phyloP scores from a whole-genome alignment of 75 land plant species.

The Sequoia sempervirens region DNA sequence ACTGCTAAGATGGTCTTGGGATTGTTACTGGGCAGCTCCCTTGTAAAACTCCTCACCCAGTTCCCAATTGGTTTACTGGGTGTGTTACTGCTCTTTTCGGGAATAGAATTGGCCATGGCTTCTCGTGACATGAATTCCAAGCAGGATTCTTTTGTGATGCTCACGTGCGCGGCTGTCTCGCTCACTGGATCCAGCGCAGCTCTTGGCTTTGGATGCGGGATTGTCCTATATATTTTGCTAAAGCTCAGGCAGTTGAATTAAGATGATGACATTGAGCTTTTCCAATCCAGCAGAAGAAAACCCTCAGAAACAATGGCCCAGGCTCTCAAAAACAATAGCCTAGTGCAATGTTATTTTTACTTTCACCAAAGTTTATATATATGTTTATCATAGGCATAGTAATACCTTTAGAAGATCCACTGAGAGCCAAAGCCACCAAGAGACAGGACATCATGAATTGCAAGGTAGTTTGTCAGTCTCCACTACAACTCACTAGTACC shows the following conservation, averaged over 20 bases:
- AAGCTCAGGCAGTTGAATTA: conserved; percentile 28
- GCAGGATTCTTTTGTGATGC: conserved; percentile 69
- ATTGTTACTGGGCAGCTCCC: conserved; percentile 56
- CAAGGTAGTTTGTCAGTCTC: background rate
- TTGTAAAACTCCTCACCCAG: conserved; percentile 37
- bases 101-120: conserved; percentile 82
- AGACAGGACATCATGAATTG: background rate
- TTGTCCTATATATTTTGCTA: conserved; percentile 52
- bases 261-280: background rate
- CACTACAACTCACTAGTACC: background rate
- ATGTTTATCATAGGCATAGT: background rate
- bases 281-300: background rate
- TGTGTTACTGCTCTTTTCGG: conserved; percentile 76
- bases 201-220: conserved; percentile 59
- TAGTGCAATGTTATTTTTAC: background rate
- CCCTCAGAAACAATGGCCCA: background rate
- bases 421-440: background rate
- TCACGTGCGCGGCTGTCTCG: conserved; percentile 58
- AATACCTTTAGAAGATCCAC: background rate
- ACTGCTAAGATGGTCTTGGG: conserved; percentile 54
- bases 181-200: conserved; percentile 62
- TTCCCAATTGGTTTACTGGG: conserved; percentile 79
- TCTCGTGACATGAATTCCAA: conserved; percentile 68
- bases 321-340: too few relatives aligned
- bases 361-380: background rate